A percentile compares a stretch with the other conserved stretches of the same genome.
Conservation (phyloP, 148 eudicot species). For the Chenopodium quinoa region DNA sequence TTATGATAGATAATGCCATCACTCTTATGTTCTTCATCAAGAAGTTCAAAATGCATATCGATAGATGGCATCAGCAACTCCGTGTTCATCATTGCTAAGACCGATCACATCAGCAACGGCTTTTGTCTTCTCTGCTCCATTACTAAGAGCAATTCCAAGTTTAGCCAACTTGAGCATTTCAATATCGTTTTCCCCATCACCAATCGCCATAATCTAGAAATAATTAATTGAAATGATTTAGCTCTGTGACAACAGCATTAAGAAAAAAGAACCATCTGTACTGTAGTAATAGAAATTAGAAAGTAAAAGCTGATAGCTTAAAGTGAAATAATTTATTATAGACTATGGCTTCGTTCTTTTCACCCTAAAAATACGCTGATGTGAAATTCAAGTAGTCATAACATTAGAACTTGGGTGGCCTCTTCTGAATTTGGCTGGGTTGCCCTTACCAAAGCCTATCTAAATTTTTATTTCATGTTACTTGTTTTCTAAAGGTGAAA, state of each 20-base stretch:
- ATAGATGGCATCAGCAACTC: slow-evolving; percentile 94
- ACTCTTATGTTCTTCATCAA: neutral
- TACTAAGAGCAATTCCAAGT: slow-evolving; percentile 84
- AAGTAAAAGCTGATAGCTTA: neutral
- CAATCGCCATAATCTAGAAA: slow-evolving; percentile 80
- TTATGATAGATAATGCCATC: neutral
- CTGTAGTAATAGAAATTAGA: neutral
- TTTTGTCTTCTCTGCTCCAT: slow-evolving; percentile 82
- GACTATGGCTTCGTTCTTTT: neutral
- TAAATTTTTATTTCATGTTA: neutral
- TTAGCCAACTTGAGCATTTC: slow-evolving; percentile 91
- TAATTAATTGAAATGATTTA: neutral
- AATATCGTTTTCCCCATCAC: slow-evolving; percentile 94
- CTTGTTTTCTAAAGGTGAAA: neutral
- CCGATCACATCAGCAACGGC: slow-evolving; percentile 74
- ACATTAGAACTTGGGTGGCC: neutral
- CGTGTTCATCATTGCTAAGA: slow-evolving; percentile 85
- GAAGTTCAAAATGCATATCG: slow-evolving; percentile 71
- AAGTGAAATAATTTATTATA: neutral
- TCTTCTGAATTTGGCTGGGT: neutral
- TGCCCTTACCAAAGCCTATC: neutral
- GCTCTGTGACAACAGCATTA: neutral
- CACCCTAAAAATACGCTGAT: neutral
- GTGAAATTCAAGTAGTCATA: neutral
- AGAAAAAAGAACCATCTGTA: neutral